Percentiles rank a stretch among this genome's conserved stretches.
phyloP scores from a whole-genome alignment of 2,329 filamentous ascomycete genomes.

The Orbilia javanica region DNA sequence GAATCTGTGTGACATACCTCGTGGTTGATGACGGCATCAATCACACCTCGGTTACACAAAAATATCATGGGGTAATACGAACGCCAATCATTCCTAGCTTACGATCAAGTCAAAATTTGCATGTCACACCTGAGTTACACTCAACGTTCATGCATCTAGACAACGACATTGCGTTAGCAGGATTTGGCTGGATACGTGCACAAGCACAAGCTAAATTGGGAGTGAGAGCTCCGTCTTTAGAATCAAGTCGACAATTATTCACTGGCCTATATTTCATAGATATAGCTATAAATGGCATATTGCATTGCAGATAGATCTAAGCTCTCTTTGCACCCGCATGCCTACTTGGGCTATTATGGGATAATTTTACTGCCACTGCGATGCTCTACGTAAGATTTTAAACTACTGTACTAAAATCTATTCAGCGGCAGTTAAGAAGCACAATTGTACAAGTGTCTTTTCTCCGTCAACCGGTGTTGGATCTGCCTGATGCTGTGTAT shows the following conservation, averaged over 20 bases:
- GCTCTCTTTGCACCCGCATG: no score
- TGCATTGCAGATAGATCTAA: background rate
- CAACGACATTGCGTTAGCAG: no score
- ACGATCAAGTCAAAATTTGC: background rate
- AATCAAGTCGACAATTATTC: no score
- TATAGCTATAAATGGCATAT: no score
- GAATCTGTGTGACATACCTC: constrained; percentile 13
- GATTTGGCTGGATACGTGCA: no score
- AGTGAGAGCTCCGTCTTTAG: no score
- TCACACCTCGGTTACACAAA: background rate
- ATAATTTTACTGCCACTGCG: no score
- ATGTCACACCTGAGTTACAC: background rate
- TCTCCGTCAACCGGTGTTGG: background rate
- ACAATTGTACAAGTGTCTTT: background rate
- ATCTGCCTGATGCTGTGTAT: background rate
- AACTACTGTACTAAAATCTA: background rate
- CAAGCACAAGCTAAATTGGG: background rate
- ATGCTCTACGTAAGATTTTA: background rate
- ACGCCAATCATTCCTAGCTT: no score
- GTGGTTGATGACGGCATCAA: background rate
- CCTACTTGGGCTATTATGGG: background rate
- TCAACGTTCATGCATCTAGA: background rate
- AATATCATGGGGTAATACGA: background rate
- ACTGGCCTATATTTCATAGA: no score
- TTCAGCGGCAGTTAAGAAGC: background rate